phyloP scores from a whole-genome alignment of 495 filamentous ascomycete species.

The Pyronema omphalodes region DNA sequence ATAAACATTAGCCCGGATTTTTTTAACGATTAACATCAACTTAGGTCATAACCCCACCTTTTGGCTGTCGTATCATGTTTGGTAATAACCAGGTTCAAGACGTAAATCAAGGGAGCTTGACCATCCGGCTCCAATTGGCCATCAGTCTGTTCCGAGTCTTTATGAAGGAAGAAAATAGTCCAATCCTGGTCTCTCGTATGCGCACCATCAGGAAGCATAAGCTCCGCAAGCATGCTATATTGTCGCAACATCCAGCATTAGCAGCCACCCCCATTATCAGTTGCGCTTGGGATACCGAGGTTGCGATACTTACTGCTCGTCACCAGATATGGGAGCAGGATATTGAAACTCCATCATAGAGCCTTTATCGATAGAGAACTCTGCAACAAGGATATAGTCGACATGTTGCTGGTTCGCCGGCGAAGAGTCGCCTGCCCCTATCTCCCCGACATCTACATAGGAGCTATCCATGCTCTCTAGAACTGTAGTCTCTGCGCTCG shows the following conservation, averaged over 20 bases:
- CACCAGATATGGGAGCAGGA: constrained; percentile 83
- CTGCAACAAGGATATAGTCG: constrained; percentile 96
- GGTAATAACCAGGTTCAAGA: constrained; percentile 92
- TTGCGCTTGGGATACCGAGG: too few species aligned
- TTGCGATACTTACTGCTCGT: constrained; percentile 40
- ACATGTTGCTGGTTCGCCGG: constrained; percentile 49
- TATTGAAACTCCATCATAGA: constrained; percentile 98
- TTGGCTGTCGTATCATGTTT: constrained; percentile 86
- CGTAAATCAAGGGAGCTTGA: constrained; percentile 89
- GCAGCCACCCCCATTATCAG: background rate
- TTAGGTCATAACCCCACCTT: constrained; percentile 31
- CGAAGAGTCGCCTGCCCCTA: background rate
- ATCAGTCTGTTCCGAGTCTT: constrained; percentile 66
- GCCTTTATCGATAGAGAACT: constrained; percentile 89
- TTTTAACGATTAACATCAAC: background rate
- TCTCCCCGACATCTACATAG: constrained; percentile 7
- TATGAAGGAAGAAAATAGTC: constrained; percentile 98
- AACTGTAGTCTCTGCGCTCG: constrained; percentile 11
- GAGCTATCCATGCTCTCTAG: constrained; percentile 16
- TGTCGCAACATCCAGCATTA: background rate
- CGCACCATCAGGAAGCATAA: constrained; percentile 96
- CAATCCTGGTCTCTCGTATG: constrained; percentile 92
- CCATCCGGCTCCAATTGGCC: constrained; percentile 44
- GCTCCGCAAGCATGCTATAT: constrained; percentile 73
- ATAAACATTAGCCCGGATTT: constrained; percentile 6